Evolutionary conservation across 257 asterid species (phyloP), one percentile per base, ranked within the genome.

Genomic region (Nicotiana obtusifolia): DNA sequence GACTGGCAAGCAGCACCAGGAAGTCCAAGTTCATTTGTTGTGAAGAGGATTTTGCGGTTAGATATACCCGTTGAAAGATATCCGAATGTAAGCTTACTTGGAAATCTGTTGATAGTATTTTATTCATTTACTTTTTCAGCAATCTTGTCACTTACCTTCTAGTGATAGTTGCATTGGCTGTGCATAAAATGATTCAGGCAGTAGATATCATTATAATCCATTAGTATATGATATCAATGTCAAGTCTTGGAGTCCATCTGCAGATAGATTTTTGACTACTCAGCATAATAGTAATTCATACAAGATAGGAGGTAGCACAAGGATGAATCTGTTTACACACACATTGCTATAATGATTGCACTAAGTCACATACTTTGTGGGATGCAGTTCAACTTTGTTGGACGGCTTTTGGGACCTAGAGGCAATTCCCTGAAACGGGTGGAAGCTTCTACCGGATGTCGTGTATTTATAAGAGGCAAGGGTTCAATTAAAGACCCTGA

Each of bases 341-440:
- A 7, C 64, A 57, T 57, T 17, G 13, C n/a, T 57, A 57, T 57
- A 57, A 19, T 57, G 24, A 57, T 57, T 17, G 64, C 64, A 19
- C 64, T 57, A 57, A 57, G 10, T 59, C 30, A 59, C 65, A 8
- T 19, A 0, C 64, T 71, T 31, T 84, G 69, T 35, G 81, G 83
- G 82, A 62, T 69, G 41, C 81, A 93, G 97, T 91, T 88, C 91
- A 93, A 93, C 85, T 93, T 93, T 84, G 94, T 93, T 13, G 98
- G 98, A 71, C 87, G 98, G 82, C 92, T 93, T 77, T 84, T 93
- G 81, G 98, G 98, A 33, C 98, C 98, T 56, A 89, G 98, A 44
- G 98, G 98, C 35, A 93, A 93, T 87, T 93, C 98, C 71, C 88
- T 93, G 73, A 93, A 93, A 85, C 90, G 95, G 5, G 91, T 93